Evolutionary conservation across 192 early-diverging fungal species (phyloP), one percentile per base, ranked within the genome.

Genomic region (Martensiomyces pterosporus): DNA sequence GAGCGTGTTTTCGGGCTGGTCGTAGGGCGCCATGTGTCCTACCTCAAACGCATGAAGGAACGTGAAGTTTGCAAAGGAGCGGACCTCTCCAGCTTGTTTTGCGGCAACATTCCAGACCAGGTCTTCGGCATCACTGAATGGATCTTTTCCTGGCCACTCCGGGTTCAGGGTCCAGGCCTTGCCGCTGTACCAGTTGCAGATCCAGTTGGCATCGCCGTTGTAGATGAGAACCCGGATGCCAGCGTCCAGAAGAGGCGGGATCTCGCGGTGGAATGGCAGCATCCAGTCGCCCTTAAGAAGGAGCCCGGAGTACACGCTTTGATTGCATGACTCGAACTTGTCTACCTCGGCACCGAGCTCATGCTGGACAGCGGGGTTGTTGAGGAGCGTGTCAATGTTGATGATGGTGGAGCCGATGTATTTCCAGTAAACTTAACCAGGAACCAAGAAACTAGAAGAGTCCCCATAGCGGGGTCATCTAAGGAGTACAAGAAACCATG

Each of bases 171-270:
- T 67, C 88, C 91, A 89, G 0, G 81, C 86, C 76, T 89, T 88
- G 77, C 91, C 93, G 33, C 73, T 82, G 46, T 78, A 57, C 79
- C 82, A 88, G 74, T 90, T 90, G 79, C 91, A 93, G 47, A 92
- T 91, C 41, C 81, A 88, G 52, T 94, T 89, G 12, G 87, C 88
- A 50, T 91, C 90, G 35, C 92, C 92, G 48, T 84, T 85, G 69
- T 93, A 94, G 43, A 91, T 77, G 24, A 98, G 58, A 7, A 93
- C 77, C 13, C 82, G 82, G 44, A 94, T 69, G 27, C 84, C 85
- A 42, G 76, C 80, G 13, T 79, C 84, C 35, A 96, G 80, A 45
- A 94, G 48, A 19, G 50, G 57, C 15, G 80, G 79, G 7, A 89
- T 46, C 56, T 76, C 70, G 9, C 39, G 35, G 17, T 81, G 77